phyloP scores from a whole-genome alignment of 1,284 basidiomycete species.

The Leccinum subspadiceum region DNA sequence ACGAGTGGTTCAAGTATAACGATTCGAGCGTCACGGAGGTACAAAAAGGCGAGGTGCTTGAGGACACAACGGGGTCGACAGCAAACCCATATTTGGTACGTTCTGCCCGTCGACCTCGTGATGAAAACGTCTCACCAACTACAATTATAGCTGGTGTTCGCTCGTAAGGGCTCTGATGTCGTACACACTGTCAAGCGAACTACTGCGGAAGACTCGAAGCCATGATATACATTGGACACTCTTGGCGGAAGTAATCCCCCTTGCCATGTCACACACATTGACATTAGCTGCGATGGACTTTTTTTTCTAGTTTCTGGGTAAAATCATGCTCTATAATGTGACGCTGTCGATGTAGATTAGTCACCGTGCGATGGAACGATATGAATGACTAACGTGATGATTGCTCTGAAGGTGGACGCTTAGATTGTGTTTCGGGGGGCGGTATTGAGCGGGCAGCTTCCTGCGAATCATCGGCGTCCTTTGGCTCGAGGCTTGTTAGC shows the following conservation, averaged over 20 bases:
- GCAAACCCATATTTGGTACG: conserved; percentile 82
- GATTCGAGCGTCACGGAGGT: conserved; percentile 80
- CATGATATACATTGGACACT: conserved; percentile 30
- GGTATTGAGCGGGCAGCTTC: background rate
- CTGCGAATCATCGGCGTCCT: conserved; percentile 1
- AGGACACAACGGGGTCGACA: conserved; percentile 76
- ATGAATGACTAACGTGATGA: conserved; percentile 17
- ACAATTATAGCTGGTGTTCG: conserved; percentile 67
- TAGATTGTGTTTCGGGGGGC: conserved; percentile 3
- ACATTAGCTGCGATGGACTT: conserved; percentile 5
- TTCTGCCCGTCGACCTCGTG: conserved; percentile 10
- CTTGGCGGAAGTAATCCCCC: conserved; percentile 19
- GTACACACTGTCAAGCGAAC: conserved; percentile 77
- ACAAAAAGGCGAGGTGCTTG: conserved; percentile 73
- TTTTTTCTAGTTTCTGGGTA: conserved; percentile 10
- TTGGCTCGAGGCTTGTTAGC: conserved; percentile 43
- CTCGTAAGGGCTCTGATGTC: conserved; percentile 68
- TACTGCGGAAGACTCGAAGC: conserved; percentile 24
- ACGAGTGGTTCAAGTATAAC: conserved; percentile 95
- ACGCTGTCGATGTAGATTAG: background rate
- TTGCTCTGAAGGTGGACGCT: background rate
- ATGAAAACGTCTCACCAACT: conserved; percentile 3
- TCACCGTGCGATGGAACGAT: background rate
- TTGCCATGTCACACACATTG: conserved; percentile 11
- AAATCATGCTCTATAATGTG: conserved; percentile 19